Evolutionary conservation across 202 grass and related monocot species (phyloP).

Genomic region (Eragrostis tef): DNA sequence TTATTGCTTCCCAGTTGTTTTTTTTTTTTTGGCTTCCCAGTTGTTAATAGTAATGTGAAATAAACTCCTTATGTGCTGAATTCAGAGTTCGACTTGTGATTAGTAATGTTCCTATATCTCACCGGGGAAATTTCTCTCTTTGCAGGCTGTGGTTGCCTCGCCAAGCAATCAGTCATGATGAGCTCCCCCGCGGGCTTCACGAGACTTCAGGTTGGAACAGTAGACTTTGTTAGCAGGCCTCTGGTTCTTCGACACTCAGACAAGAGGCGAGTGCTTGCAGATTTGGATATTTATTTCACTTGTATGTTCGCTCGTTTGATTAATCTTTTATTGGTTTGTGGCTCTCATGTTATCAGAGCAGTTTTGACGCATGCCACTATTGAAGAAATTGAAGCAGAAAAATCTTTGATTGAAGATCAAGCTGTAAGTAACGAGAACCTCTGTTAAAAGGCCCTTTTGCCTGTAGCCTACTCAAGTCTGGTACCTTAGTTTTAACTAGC

Average conservation of each 20-base stretch:
- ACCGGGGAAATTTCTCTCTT: not conserved
- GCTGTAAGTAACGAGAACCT: slow-evolving; percentile 56
- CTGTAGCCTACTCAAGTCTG: slow-evolving; percentile 13
- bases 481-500: slow-evolving; percentile 35
- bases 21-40: too few species aligned
- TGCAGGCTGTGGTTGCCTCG: slow-evolving; percentile 50
- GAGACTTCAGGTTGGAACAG: slow-evolving; percentile 44
- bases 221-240: slow-evolving; percentile 51
- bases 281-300: slow-evolving; percentile 13
- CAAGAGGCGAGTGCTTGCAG: slow-evolving; percentile 64
- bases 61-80: not conserved
- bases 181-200: slow-evolving; percentile 51
- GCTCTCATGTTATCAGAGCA: slow-evolving; percentile 68
- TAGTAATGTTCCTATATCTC: slow-evolving; percentile 21
- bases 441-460: slow-evolving; percentile 2
- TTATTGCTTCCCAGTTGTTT: not conserved
- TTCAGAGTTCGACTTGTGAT: not conserved
- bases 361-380: slow-evolving; percentile 86
- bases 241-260: slow-evolving; percentile 40
- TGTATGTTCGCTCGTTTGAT: not conserved
- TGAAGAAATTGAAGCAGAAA: slow-evolving; percentile 95
- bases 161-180: slow-evolving; percentile 32
- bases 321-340: slow-evolving; percentile 43
- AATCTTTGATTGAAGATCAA: slow-evolving; percentile 77
- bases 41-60: not conserved